Base-by-base conservation (phyloP, 148 eudicot genomes). In the Cornus kousa region DNA sequence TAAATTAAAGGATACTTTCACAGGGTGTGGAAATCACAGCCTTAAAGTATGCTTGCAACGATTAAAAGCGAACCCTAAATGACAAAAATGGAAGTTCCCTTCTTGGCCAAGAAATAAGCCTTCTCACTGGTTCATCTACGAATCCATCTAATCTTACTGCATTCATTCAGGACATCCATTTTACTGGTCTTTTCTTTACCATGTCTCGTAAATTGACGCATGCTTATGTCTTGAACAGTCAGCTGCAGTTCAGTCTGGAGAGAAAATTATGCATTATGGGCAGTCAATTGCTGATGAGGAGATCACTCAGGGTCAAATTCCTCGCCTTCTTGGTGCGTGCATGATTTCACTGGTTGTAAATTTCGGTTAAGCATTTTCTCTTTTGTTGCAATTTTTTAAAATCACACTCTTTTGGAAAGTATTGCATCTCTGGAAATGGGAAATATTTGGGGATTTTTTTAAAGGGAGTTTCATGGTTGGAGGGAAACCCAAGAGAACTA, bases 241-340 rank as follows among this genome's bases (percentile, higher is more conserved):
- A 67, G 87, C 88, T 86, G 92, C 98, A 79, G 90, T 85, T 82
- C 86, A 87, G 80, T 85, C 95, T 35, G 91, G 91, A 69, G 94
- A 93, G 85, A 91, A 88, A 72, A 87, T 89, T 67, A 93, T 96
- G 99, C 89, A 88, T 68, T 91, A 90, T 87, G 99, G 99, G 37
- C 90, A 80, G 80, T 90, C 94, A 53, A 91, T 93, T 77, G 93
- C 83, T 70, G 99, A 92, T 77, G 92, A 86, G 74, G 95, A 91
- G 70, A 78, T 16, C 75, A 33, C 78, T 19, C 89, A 78, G 81
- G 95, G 98, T 75, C 97, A 93, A 85, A 92, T 96, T 84, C 91
- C 98, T 37, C 92, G 98, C 68, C 94, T 96, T 87, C 92, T 96
- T 75, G 99, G 99, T 96, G 75, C 77, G 89, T 83, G 19, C 62